Conservation (phyloP, 2,329 filamentous ascomycete genomes). For the Aspergillus luchuensis region DNA sequence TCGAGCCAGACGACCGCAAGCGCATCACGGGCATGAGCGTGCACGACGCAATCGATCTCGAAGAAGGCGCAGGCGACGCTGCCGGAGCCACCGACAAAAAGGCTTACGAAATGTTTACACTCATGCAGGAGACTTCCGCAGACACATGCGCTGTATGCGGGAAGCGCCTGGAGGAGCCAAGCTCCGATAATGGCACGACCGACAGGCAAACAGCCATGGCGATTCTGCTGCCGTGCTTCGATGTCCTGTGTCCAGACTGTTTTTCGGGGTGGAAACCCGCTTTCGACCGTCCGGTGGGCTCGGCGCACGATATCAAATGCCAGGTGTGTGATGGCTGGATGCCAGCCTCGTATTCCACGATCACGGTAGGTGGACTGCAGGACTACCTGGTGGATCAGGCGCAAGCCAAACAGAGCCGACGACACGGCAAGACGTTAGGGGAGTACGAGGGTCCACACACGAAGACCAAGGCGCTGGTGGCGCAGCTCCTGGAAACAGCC, state of each 20-base stretch:
- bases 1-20: conserved; percentile 80
- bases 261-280: conserved; percentile 62
- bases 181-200: conserved; percentile 57
- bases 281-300: conserved; percentile 48
- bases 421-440: conserved; percentile 61
- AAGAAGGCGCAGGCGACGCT: conserved; percentile 69
- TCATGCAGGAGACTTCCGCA: conserved; percentile 79
- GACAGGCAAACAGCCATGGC: conserved; percentile 57
- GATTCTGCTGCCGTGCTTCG: conserved; percentile 83
- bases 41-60: conserved; percentile 84
- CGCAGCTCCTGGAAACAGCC: conserved; percentile 69
- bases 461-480: conserved; percentile 80
- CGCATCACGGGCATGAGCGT: conserved; percentile 78
- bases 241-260: conserved; percentile 78
- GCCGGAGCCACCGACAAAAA: conserved; percentile 64
- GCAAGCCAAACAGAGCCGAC: conserved; percentile 55
- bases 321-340: conserved; percentile 68
- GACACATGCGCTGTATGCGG: conserved; percentile 73
- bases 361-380: conserved; percentile 62
- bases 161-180: conserved; percentile 59
- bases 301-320: conserved; percentile 57
- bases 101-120: conserved; percentile 80
- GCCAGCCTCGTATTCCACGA: conserved; percentile 65
- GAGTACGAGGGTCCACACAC: conserved; percentile 85
- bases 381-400: conserved; percentile 58